phyloP scores from a whole-genome alignment of 352 stramenopile genomes.

The Vaucheria bursata region DNA sequence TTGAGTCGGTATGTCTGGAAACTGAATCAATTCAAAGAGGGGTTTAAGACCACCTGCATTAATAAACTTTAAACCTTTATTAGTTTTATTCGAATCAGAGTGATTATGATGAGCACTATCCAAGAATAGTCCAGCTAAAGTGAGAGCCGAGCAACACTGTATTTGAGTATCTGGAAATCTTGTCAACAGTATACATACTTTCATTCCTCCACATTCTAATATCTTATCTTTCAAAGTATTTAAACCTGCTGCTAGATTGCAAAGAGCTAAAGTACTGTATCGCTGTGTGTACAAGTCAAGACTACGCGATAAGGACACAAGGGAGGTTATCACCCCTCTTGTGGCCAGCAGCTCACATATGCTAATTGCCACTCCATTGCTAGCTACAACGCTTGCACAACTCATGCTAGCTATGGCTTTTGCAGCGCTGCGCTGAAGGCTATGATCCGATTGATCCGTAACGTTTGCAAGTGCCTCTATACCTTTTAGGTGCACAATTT shows the following conservation, averaged over 20 bases:
- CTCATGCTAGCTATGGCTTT: conserved; percentile 79
- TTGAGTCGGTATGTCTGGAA: conserved; percentile 83
- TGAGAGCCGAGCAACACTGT: conserved; percentile 81
- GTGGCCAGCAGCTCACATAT: conserved; percentile 69
- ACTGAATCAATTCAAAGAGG: conserved; percentile 80
- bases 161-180: conserved; percentile 89
- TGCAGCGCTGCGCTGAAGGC: conserved; percentile 81
- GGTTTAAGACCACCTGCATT: conserved; percentile 79
- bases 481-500: conserved; percentile 73
- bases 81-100: conserved; percentile 73
- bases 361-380: neutral
- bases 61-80: conserved; percentile 74
- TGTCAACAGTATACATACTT: conserved; percentile 82
- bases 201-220: conserved; percentile 76
- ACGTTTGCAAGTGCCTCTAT: conserved; percentile 67
- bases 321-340: conserved; percentile 65
- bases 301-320: conserved; percentile 82
- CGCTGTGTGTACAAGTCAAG: conserved; percentile 81
- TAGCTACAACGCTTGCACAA: neutral
- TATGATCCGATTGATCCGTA: conserved; percentile 65
- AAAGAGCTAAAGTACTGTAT: conserved; percentile 85
- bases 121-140: conserved; percentile 77
- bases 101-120: conserved; percentile 53
- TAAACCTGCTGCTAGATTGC: conserved; percentile 68
- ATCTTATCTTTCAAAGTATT: conserved; percentile 57